Evolutionary conservation across 495 filamentous ascomycete species (phyloP).

Genomic region (Articulospora tetracladia): DNA sequence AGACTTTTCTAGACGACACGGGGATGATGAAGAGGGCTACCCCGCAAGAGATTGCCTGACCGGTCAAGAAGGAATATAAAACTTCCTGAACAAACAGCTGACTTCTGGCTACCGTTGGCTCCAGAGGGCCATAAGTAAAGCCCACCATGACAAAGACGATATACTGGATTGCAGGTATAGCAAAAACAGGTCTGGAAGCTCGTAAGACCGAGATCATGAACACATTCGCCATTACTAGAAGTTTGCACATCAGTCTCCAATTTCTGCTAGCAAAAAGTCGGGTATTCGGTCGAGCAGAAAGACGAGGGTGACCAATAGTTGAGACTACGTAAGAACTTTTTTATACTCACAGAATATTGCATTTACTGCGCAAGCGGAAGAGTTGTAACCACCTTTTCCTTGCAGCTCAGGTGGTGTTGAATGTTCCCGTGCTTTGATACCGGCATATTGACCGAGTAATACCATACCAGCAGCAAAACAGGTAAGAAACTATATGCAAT

Average conservation of each 20-base stretch:
- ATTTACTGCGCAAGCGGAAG: slow-evolving; percentile 68
- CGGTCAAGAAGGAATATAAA: slow-evolving; percentile 58
- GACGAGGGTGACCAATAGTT: too few relatives aligned
- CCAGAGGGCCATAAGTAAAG: slow-evolving; percentile 54
- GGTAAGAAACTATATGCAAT: slow-evolving; percentile 4
- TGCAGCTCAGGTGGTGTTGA: slow-evolving; percentile 33
- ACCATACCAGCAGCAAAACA: slow-evolving; percentile 23
- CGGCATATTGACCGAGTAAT: slow-evolving; percentile 62
- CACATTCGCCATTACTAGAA: slow-evolving; percentile 61
- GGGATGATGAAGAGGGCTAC: slow-evolving; percentile 68
- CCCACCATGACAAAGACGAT: slow-evolving; percentile 64
- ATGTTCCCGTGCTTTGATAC: slow-evolving; percentile 62
- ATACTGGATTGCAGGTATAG: slow-evolving; percentile 68
- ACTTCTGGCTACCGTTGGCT: slow-evolving; percentile 47
- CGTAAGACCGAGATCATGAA: slow-evolving; percentile 65
- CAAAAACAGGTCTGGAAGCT: slow-evolving; percentile 66
- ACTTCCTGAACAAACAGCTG: slow-evolving; percentile 49
- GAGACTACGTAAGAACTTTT: background rate
- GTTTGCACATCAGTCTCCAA: too few relatives aligned
- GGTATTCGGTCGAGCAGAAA: too few relatives aligned
- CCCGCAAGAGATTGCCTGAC: slow-evolving; percentile 58
- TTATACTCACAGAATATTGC: slow-evolving; percentile 54
- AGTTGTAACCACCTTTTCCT: slow-evolving; percentile 53
- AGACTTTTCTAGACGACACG: slow-evolving; percentile 48
- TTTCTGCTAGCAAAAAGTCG: too few relatives aligned